Base-by-base conservation (phyloP, 73 alveolate genomes). In the Paramecium pentaurelia region DNA sequence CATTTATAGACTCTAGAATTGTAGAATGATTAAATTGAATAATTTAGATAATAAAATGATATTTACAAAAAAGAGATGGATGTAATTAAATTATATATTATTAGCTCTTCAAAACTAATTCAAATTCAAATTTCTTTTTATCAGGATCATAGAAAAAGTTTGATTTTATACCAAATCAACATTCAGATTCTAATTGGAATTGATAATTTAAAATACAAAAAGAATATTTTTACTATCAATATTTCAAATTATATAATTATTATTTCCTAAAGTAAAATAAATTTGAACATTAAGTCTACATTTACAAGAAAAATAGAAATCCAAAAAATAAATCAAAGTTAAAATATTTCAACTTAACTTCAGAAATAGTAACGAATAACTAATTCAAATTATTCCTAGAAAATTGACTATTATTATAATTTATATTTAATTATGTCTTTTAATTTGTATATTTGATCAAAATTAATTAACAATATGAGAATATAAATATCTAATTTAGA, bases 131-230 rank as follows among this genome's bases (percentile, higher is more conserved):
- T 12, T 37, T 73, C 58, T 37, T 30, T 18, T 37, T 37, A 37
- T 12, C 87, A 16, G 60, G 87, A 16, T 73, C 87, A 16, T 73
- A 73, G 40, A 73, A 73, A 38, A 73, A 73, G 60, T 73, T 73
- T 36, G 87, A 73, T 73, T 73, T 73, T 8, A 7, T 36, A 4
- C 87, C 84, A 1, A 64, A 73, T 73, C 47, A 73, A 14, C 87
- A 73, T 73, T 73, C 58, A 73, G 87, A 73, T 38, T 73, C 87
- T 34, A 73, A 73, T 11, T 73, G 87, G 87, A 73, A 73, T 73
- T 73, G 87, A 73, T 16, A 6, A 36, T 64, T 34, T 32, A 64
- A 12, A 64, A 64, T 40, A 40, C 16, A 40, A 40, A 8, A 40
- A 40, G 49, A 40, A 40, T 54, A 49, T 54, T 18, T 54, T 54